These are phyloP conservation scores for Alternaria rosae DNA, from an alignment of 2,329 filamentous ascomycete species.

Conservation along the genomic window DNA sequence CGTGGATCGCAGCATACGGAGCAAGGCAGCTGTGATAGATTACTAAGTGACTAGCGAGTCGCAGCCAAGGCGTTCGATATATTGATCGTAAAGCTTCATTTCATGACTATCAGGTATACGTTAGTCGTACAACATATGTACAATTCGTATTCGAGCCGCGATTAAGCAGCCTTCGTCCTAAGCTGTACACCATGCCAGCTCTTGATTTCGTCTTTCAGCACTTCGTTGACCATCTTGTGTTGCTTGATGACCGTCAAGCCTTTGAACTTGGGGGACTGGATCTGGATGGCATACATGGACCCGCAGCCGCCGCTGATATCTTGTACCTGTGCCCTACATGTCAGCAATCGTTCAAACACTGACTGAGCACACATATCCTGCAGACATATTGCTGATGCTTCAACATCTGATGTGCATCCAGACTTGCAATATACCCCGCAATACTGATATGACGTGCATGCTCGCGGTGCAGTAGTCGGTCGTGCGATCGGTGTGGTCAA, in stretches of 20 bases:
- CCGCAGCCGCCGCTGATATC: conserved; percentile 86
- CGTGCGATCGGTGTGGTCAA: conserved; percentile 16
- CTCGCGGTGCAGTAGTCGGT: conserved; percentile 19
- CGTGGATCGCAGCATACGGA: neutral
- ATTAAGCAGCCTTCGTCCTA: conserved; percentile 66
- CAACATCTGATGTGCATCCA: neutral
- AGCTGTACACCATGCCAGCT: conserved; percentile 85
- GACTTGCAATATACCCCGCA: conserved; percentile 6
- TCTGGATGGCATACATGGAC: conserved; percentile 85
- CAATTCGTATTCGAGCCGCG: neutral
- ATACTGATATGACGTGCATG: conserved; percentile 18
- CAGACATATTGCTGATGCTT: neutral
- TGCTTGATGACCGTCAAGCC: conserved; percentile 79
- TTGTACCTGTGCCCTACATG: conserved; percentile 63
- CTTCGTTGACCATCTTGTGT: conserved; percentile 79
- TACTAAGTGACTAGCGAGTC: neutral
- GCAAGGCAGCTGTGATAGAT: neutral
- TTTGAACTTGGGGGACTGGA: conserved; percentile 74
- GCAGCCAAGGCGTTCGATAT: neutral
- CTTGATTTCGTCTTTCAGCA: conserved; percentile 78
- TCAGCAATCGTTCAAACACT: conserved; percentile 17
- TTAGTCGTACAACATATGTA: conserved; percentile 17
- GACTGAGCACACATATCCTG: neutral
- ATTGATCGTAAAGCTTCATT: neutral
- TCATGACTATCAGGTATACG: neutral